A percentile compares a stretch with the other conserved stretches of the same genome.
phyloP scores from a whole-genome alignment of 2,329 filamentous ascomycete genomes.

The Coniella lustricola region DNA sequence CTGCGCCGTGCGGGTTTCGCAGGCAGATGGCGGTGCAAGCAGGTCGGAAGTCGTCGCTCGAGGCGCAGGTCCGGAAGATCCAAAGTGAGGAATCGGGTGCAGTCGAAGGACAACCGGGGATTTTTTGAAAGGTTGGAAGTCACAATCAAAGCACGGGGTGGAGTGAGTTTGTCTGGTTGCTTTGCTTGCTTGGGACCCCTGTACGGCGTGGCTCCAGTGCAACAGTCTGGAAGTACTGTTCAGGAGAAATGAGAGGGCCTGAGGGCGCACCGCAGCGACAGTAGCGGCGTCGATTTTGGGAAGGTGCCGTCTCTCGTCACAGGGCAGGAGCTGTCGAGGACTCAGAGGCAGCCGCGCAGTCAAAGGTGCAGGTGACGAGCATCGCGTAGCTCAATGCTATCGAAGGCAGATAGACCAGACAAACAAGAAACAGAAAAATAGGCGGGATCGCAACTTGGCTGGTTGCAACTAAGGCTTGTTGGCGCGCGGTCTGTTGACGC shows the following conservation, averaged over 20 bases:
- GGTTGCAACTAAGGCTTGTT: too few species aligned
- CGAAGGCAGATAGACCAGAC: too few species aligned
- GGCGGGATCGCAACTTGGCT: too few species aligned
- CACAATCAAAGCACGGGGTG: background rate
- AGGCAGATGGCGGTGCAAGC: too few species aligned
- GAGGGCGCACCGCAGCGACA: background rate
- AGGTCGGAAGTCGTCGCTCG: too few species aligned
- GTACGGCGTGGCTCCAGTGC: background rate
- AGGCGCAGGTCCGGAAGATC: too few species aligned
- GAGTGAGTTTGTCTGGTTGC: background rate
- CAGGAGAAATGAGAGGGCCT: constrained; percentile 1
- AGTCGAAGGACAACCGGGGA: background rate
- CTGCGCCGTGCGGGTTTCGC: too few species aligned
- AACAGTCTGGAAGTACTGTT: background rate
- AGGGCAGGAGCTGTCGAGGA: background rate
- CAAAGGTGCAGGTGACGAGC: background rate
- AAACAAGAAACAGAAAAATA: too few species aligned
- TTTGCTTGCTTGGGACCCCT: background rate
- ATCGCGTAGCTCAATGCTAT: too few species aligned
- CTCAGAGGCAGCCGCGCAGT: too few species aligned
- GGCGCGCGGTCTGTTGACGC: too few species aligned
- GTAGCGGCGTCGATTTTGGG: background rate
- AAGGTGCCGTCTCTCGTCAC: background rate
- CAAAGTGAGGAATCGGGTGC: background rate
- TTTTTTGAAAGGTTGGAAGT: background rate